These are phyloP conservation scores for Apiospora aurea DNA, from an alignment of 2,329 filamentous ascomycete species.

Conservation along the genomic window DNA sequence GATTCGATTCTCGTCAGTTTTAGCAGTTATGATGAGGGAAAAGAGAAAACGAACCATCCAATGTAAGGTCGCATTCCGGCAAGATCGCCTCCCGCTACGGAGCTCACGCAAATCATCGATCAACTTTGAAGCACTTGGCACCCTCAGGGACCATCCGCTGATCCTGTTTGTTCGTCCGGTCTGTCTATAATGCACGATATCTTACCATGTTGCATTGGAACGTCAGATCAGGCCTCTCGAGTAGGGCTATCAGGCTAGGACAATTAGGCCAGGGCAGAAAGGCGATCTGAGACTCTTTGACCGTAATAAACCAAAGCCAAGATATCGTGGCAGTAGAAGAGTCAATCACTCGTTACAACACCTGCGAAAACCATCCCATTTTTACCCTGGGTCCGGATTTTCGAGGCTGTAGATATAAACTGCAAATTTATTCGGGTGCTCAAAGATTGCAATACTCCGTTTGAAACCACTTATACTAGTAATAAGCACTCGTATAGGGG, in stretches of 20 bases:
- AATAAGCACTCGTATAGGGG: not conserved
- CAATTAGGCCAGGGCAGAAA: not conserved
- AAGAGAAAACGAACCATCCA: not conserved
- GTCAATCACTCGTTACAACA: not conserved
- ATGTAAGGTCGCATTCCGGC: not conserved
- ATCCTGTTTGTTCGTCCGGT: not conserved
- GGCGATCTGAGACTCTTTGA: not conserved
- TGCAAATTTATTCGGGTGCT: not conserved
- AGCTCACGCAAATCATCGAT: slow-evolving; percentile 5
- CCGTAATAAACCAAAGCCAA: not conserved
- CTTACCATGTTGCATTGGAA: not conserved
- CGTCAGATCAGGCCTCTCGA: not conserved
- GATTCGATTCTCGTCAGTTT: not conserved
- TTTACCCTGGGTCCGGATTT: no score
- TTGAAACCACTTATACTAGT: not conserved
- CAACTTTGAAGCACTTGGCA: slow-evolving; percentile 8
- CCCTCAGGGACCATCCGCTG: not conserved
- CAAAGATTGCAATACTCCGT: not conserved
- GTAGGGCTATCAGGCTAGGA: not conserved
- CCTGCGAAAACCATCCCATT: not conserved
- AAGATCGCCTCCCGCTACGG: not conserved
- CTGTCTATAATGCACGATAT: not conserved
- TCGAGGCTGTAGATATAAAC: not conserved
- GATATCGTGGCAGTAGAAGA: not conserved
- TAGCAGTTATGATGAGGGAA: no score